Evolutionary conservation across 1,284 basidiomycete species (phyloP).

Genomic region (Albatrellus sp.): DNA sequence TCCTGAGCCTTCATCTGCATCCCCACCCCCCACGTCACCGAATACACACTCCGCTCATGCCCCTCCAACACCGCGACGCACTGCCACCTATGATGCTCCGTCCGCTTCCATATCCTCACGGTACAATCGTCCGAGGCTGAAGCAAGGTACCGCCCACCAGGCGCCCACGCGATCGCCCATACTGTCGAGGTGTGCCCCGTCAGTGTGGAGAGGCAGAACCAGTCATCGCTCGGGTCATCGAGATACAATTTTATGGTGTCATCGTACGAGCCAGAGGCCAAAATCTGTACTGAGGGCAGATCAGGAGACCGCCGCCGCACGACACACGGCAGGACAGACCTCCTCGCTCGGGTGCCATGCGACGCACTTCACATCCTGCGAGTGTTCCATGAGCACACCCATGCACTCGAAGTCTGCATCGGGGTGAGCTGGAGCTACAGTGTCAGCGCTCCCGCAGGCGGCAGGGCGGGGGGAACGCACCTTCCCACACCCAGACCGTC

Average conservation of each 20-base stretch:
- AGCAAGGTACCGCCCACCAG: conserved; percentile 73
- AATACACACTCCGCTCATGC: conserved; percentile 70
- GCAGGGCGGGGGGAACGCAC: conserved; percentile 26
- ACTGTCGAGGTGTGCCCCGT: conserved; percentile 81
- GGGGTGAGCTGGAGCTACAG: conserved; percentile 51
- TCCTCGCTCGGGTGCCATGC: conserved; percentile 95
- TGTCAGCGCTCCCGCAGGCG: not conserved
- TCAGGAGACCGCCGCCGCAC: conserved; percentile 7
- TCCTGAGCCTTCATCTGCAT: conserved; percentile 14
- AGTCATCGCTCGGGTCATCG: conserved; percentile 92
- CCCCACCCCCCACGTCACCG: conserved; percentile 57
- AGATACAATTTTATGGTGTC: conserved; percentile 91
- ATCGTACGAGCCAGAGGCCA: conserved; percentile 96
- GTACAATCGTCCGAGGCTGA: conserved; percentile 73
- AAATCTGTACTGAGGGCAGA: conserved; percentile 45
- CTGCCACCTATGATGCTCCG: conserved; percentile 45
- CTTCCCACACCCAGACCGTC: conserved; percentile 99
- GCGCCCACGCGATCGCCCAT: conserved; percentile 82
- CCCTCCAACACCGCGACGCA: conserved; percentile 40
- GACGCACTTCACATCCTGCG: conserved; percentile 92
- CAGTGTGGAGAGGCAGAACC: conserved; percentile 81
- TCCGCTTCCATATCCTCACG: conserved; percentile 58
- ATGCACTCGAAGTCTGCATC: conserved; percentile 95
- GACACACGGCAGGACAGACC: conserved; percentile 30
- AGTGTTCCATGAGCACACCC: conserved; percentile 94